Conservation (phyloP, 1,139 yeast genomes). For the Pichia sp. region DNA sequence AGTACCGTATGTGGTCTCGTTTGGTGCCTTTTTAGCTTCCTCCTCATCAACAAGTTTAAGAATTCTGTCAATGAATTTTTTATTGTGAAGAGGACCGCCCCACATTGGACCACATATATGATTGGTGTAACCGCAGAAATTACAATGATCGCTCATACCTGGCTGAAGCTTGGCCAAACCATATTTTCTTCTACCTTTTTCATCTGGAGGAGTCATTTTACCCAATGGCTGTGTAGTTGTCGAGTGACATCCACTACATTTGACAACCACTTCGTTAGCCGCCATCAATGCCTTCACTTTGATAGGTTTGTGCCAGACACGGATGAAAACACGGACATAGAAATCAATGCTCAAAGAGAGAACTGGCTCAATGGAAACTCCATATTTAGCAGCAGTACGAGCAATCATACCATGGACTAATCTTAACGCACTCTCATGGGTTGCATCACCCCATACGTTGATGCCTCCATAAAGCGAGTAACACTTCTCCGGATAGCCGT, state of each 20-base stretch:
- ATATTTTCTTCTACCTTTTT: conserved; percentile 39
- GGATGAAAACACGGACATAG: conserved; percentile 80
- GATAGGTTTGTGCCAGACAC: conserved; percentile 72
- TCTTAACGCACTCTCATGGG: conserved; percentile 91
- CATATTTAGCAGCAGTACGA: conserved; percentile 83
- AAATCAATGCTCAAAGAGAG: conserved; percentile 84
- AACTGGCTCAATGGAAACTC: conserved; percentile 81
- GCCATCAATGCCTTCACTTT: conserved; percentile 73
- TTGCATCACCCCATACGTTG: conserved; percentile 72
- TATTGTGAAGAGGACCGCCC: conserved; percentile 73
- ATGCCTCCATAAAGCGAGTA: conserved; percentile 94
- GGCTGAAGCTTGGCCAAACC: conserved; percentile 54
- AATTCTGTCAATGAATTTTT: conserved; percentile 60
- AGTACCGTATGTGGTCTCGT: conserved; percentile 53
- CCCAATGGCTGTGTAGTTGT: conserved; percentile 73
- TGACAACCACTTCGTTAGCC: conserved; percentile 72
- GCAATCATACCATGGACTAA: conserved; percentile 75
- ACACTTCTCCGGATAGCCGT: conserved; percentile 94
- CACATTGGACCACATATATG: conserved; percentile 97
- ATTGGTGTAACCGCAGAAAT: conserved; percentile 62
- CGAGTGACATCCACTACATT: conserved; percentile 86
- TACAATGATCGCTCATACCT: conserved; percentile 54
- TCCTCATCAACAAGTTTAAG: conserved; percentile 39
- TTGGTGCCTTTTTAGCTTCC: conserved; percentile 35
- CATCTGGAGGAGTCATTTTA: conserved; percentile 43